Evolutionary conservation across 768 basidiomycete species (phyloP), one percentile per base, ranked within the genome.

Genomic region (Tylopilus plumbeoviolaceoides): DNA sequence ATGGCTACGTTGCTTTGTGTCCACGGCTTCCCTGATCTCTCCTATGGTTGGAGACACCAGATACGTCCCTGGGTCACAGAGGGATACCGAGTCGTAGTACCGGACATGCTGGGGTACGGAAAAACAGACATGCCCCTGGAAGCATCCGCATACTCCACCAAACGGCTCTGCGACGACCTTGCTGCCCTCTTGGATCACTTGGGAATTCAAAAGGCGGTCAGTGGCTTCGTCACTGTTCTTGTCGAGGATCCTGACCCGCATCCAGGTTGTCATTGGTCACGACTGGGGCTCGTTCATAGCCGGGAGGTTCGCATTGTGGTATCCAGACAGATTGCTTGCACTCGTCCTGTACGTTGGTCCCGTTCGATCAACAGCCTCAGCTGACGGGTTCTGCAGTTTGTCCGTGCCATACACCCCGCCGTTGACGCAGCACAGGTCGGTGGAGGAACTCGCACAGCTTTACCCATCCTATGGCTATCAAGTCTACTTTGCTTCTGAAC

Each of bases 11-110:
- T 91, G 7, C 73, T 91, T n/a, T 86, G 85, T 63, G 56, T 91
- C 17, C 90, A 92, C 62, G 89, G 90, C 1, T 91, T 91, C 64
- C 89, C 90, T 14, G 90, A 91, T 62, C 65, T 74, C 31, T 77
- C 75, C 77, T 89, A 84, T 65, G 85, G 85, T 31, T 90, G 87
- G 87, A 75, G 85, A 49, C 67, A 84, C 64, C 88, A 89, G 64
- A 87, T 91, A 53, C 75, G 73, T 4, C 81, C 85, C 1, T 89
- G 87, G 85, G 80, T 80, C 17, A 69, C 73, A 39, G 67, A 70
- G 38, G 85, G 85, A 8, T 83, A 73, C 60, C 80, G 87, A 14
- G 83, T 88, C 17, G 68, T 89, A 9, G 85, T 75, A 5, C 67
- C 69, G 20, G 70, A 72, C 53, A 73, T 72, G 68, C 51, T 74